A percentile compares a stretch with the other conserved stretches of the same genome.
phyloP scores from a whole-genome alignment of 2,329 filamentous ascomycete species.

The Apiospora arundinis region DNA sequence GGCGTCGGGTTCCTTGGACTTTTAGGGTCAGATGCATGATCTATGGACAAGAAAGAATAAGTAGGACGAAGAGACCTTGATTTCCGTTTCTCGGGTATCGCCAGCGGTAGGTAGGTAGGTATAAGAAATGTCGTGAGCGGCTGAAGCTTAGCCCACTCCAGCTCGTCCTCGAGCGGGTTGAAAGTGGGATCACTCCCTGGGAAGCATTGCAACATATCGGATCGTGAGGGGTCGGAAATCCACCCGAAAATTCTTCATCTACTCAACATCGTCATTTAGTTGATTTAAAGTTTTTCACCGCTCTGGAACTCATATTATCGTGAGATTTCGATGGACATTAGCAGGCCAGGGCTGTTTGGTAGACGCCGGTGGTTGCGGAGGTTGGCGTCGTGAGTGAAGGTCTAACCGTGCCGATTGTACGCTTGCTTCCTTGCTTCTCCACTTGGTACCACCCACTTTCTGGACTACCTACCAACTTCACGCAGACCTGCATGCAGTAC shows the following conservation, averaged over 20 bases:
- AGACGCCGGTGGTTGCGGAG: neutral
- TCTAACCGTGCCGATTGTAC: neutral
- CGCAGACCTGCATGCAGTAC: neutral
- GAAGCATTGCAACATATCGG: neutral
- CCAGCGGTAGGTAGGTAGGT: neutral
- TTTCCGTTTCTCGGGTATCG: neutral
- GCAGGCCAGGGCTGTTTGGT: neutral
- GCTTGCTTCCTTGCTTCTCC: neutral
- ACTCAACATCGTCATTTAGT: neutral
- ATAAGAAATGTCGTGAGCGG: neutral
- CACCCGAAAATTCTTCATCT: conserved; percentile 8
- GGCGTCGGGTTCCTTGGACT: too few species aligned
- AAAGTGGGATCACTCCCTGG: neutral
- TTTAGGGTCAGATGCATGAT: neutral
- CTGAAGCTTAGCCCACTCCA: too few species aligned
- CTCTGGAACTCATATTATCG: neutral
- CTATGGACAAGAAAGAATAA: neutral
- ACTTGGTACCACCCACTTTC: conserved; percentile 7
- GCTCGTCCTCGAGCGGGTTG: neutral
- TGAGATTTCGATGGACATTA: conserved; percentile 9
- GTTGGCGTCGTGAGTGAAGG: neutral
- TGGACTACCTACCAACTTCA: neutral
- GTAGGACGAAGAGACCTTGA: neutral
- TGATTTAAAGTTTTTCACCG: neutral
- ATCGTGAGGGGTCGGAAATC: neutral